Evolutionary conservation across 78 protist genomes (phyloP).

Genomic region (Ministeria vibrans): DNA sequence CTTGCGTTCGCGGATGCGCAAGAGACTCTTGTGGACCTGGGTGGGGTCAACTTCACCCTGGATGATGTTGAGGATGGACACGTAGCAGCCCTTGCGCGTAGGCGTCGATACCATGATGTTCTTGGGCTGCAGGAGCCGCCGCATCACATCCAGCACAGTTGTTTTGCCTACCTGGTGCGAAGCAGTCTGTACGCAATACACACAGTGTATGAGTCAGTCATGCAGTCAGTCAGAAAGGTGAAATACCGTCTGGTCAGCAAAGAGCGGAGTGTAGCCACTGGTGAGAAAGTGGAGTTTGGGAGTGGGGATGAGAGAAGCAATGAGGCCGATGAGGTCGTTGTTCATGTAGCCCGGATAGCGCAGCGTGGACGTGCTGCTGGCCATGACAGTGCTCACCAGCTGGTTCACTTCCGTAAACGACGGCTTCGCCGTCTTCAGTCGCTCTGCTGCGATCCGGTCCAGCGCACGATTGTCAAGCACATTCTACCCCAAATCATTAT

Average conservation of each 20-base stretch:
- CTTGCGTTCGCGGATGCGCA: conserved; percentile 86
- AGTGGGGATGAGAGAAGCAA: conserved; percentile 97
- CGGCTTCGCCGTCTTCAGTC: conserved; percentile 75
- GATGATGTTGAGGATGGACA: conserved; percentile 95
- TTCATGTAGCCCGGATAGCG: conserved; percentile 96
- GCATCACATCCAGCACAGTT: conserved; percentile 97
- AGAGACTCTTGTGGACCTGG: conserved; percentile 94
- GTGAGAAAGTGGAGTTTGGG: conserved; percentile 98
- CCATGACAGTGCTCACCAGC: conserved; percentile 92
- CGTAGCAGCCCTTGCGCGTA: conserved; percentile 72
- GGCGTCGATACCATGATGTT: conserved; percentile 84
- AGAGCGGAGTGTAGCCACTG: conserved; percentile 93
- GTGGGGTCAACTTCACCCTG: conserved; percentile 99
- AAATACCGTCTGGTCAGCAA: conserved; percentile 28
- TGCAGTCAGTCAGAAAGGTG: neutral
- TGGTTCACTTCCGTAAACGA: conserved; percentile 65
- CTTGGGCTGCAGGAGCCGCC: conserved; percentile 94
- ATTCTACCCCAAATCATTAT: too few relatives aligned
- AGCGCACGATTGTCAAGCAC: conserved; percentile 98
- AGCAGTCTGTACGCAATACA: neutral
- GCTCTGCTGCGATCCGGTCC: conserved; percentile 84
- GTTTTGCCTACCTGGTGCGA: conserved; percentile 84
- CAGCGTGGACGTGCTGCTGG: conserved; percentile 94
- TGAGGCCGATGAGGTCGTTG: conserved; percentile 92
- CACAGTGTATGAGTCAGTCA: neutral